These are phyloP conservation scores for Termitomyces sp. DNA, from an alignment of 768 basidiomycete species.

Conservation along the genomic window DNA sequence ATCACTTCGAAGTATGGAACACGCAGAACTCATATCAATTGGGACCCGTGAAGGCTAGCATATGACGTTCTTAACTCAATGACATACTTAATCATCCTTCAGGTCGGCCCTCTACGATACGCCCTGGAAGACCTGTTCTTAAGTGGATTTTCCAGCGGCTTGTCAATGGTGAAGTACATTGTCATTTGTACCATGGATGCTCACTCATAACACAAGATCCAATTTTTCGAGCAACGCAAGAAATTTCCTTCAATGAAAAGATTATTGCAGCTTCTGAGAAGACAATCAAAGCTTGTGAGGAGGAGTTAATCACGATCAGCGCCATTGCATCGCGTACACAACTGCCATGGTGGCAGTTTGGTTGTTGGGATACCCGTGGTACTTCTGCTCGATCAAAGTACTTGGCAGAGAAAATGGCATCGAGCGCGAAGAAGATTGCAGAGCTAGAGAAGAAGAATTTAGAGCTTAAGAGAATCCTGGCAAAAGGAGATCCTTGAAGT, in stretches of 20 bases:
- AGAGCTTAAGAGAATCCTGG: conserved; percentile 55
- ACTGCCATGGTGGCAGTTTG: conserved; percentile 27
- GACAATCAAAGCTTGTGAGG: conserved; percentile 66
- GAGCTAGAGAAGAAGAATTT: conserved; percentile 65
- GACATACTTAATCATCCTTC: background rate
- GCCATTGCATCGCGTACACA: conserved; percentile 52
- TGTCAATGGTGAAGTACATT: conserved; percentile 53
- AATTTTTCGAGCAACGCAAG: conserved; percentile 75
- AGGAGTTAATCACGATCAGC: conserved; percentile 64
- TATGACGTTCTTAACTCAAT: background rate
- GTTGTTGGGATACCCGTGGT: conserved; percentile 41
- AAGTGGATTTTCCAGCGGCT: conserved; percentile 80
- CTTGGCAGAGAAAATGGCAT: conserved; percentile 70
- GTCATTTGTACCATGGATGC: background rate
- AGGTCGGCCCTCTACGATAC: conserved; percentile 82
- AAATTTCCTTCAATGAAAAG: conserved; percentile 74
- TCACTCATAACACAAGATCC: conserved; percentile 41
- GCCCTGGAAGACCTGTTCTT: conserved; percentile 89
- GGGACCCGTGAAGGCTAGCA: conserved; percentile 62
- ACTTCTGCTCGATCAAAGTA: conserved; percentile 57
- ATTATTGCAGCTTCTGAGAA: conserved; percentile 52
- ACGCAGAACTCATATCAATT: conserved; percentile 82
- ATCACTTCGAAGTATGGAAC: conserved; percentile 79
- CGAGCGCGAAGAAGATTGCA: conserved; percentile 63
- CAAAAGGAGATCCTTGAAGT: conserved; percentile 21